Base-by-base conservation (phyloP, 1,284 basidiomycete species). In the Polyporus tsugae region DNA sequence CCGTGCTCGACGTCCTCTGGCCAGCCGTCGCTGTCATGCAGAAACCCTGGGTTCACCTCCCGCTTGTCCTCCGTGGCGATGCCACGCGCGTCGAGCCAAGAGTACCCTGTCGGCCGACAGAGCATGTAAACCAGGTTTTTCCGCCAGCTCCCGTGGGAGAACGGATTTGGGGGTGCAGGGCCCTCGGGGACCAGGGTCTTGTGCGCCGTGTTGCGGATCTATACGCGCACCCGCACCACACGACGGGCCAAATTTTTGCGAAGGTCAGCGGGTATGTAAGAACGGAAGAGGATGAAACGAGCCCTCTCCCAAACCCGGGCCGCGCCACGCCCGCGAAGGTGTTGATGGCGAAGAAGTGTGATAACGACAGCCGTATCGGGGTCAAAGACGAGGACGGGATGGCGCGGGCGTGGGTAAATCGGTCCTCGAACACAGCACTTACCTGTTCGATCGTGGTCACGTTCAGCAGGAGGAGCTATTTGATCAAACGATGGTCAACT, bases 401-500 rank as follows among this genome's bases (percentile, higher is more conserved):
- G 57, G 46, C 46, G 38, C 60, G 67, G 29, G 53, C 65, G 49
- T 62, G 67, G 63, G 46, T 41, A 63, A 57, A 65, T 63, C 65
- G 63, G 36, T 38, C 44, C 11, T 55, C 62, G 35, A 11, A 62
- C 62, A 65, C 62, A 65, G 64, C 64, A 73, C 91, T 78, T 75
- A 95, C 93, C 87, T 96, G 95, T 81, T 98, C 96, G 70, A 98
- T 96, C 13, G 96, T 98, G 2, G 96, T 97, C 55, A 94, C 85
- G 79, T 97, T 96, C 73, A 94, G 83, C 61, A 95, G 80, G 49
- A 96, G 81, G 64, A 97, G 84, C 92, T 95, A 77, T 44, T 61
- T 68, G 67, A 67, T 58, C 70, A 68, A 36, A 49, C 65, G 17
- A 55, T 33, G 41, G 65, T 69, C 62, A 70, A 65, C 58, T 38